Conservation (phyloP, 2,329 filamentous ascomycete species). For the Metarhizium robertsii region DNA sequence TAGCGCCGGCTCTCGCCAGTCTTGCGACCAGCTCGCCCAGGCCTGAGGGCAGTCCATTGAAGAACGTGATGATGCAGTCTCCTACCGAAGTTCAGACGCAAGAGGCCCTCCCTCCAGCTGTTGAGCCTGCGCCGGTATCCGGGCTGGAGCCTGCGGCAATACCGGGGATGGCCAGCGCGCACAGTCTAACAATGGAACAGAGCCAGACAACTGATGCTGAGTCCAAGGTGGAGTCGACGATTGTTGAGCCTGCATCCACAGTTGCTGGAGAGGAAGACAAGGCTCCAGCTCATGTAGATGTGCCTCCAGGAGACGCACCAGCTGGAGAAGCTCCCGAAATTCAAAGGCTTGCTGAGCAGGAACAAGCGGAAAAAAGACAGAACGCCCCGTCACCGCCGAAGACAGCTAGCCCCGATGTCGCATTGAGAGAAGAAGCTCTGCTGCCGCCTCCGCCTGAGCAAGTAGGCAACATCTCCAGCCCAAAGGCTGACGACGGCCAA, state of each 20-base stretch:
- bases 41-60: slow-evolving; percentile 42
- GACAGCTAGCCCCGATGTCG: background rate
- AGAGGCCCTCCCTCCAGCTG: background rate
- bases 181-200: background rate
- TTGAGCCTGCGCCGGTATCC: background rate
- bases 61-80: slow-evolving; percentile 40
- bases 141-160: slow-evolving; percentile 2
- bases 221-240: slow-evolving; percentile 13
- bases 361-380: background rate
- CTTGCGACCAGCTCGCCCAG: slow-evolving; percentile 21
- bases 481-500: slow-evolving; percentile 18
- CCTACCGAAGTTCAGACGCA: slow-evolving; percentile 26
- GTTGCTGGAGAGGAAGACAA: slow-evolving; percentile 20
- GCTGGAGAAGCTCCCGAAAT: slow-evolving; percentile 5
- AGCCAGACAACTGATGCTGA: slow-evolving; percentile 4
- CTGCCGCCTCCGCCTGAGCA: slow-evolving; percentile 29
- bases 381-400: background rate
- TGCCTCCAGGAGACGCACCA: slow-evolving; percentile 2
- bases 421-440: slow-evolving; percentile 12
- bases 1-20: slow-evolving; percentile 20
- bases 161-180: background rate
- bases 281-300: slow-evolving; percentile 16
- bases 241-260: slow-evolving; percentile 22
- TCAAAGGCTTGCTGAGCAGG: background rate
- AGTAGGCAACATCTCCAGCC: slow-evolving; percentile 29